A percentile compares a stretch with the other conserved stretches of the same genome.
Conservation (phyloP, 179 eudicot species). For the Pouteria campechiana region DNA sequence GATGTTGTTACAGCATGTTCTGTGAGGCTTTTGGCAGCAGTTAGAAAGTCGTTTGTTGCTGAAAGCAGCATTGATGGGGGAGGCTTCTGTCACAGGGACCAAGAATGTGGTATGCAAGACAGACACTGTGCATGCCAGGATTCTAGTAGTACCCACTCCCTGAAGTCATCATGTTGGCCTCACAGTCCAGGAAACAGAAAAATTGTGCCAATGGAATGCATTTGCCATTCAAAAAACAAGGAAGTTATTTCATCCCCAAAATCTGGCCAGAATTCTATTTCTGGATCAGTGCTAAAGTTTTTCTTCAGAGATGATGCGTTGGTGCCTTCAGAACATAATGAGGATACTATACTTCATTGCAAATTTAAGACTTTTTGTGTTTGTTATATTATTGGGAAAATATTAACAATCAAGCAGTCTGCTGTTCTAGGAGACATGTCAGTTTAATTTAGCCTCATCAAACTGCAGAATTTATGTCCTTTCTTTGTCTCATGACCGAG, state of each 20-base stretch:
- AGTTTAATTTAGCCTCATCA: conserved; percentile 13
- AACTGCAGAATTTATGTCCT: conserved; percentile 25
- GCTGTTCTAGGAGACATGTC: conserved; percentile 20
- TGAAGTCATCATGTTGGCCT: conserved; percentile 26
- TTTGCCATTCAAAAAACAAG: conserved; percentile 29
- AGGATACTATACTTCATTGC: conserved; percentile 56
- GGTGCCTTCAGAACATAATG: conserved; percentile 21
- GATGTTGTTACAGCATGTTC: conserved; percentile 50
- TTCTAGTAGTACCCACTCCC: no score
- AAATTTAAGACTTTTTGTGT: conserved; percentile 72
- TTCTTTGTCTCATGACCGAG: conserved; percentile 18
- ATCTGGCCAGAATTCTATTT: conserved; percentile 9
- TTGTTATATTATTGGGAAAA: conserved; percentile 64
- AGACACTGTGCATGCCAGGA: conserved; percentile 6
- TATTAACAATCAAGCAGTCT: conserved; percentile 41
- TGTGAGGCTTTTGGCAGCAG: conserved; percentile 39
- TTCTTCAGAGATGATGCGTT: conserved; percentile 61
- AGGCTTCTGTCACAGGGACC: neutral
- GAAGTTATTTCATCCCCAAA: conserved; percentile 5
- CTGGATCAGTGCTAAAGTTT: conserved; percentile 18
- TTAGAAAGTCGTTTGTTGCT: conserved; percentile 27
- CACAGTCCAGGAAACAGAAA: conserved; percentile 11
- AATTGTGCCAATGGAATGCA: conserved; percentile 27
- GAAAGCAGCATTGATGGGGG: conserved; percentile 6
- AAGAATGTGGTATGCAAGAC: conserved; percentile 7